Conservation (phyloP, 2,329 filamentous ascomycete genomes). For the Apiospora phragmitis region DNA sequence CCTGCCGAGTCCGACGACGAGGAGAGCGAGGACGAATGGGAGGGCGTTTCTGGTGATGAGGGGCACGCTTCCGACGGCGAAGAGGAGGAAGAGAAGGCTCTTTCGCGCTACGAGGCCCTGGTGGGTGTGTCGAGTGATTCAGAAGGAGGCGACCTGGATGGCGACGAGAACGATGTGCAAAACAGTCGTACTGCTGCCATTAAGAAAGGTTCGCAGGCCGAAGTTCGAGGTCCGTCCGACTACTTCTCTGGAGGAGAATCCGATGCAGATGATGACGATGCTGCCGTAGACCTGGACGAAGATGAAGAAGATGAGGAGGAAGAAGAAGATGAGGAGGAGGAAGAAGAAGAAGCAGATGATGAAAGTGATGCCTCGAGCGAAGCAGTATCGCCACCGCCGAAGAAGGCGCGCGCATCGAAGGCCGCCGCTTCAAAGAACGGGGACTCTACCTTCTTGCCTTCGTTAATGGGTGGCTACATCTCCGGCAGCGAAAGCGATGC, state of each 20-base stretch:
- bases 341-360: slow-evolving; percentile 28
- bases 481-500: slow-evolving; percentile 69
- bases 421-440: slow-evolving; percentile 23
- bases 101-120: slow-evolving; percentile 46
- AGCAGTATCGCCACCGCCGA: slow-evolving; percentile 26
- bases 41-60: slow-evolving; percentile 24
- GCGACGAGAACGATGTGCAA: slow-evolving; percentile 28
- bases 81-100: slow-evolving; percentile 34
- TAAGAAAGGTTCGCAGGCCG: slow-evolving; percentile 14
- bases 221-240: slow-evolving; percentile 12
- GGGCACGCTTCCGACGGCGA: slow-evolving; percentile 12
- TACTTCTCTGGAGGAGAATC: slow-evolving; percentile 16
- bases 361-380: slow-evolving; percentile 23
- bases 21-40: slow-evolving; percentile 26
- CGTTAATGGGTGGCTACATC: slow-evolving; percentile 77
- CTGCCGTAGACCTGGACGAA: slow-evolving; percentile 19
- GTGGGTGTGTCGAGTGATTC: slow-evolving; percentile 46
- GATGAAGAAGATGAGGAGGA: slow-evolving; percentile 29
- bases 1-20: slow-evolving; percentile 18
- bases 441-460: slow-evolving; percentile 68
- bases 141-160: slow-evolving; percentile 33
- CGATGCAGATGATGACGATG: slow-evolving; percentile 19
- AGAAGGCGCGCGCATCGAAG: slow-evolving; percentile 30
- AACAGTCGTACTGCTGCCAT: slow-evolving; percentile 26
- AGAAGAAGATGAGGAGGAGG: slow-evolving; percentile 30